Evolutionary conservation across 1,139 yeast species (phyloP), one percentile per base, ranked within the genome.

Genomic region (Pichia sp.): DNA sequence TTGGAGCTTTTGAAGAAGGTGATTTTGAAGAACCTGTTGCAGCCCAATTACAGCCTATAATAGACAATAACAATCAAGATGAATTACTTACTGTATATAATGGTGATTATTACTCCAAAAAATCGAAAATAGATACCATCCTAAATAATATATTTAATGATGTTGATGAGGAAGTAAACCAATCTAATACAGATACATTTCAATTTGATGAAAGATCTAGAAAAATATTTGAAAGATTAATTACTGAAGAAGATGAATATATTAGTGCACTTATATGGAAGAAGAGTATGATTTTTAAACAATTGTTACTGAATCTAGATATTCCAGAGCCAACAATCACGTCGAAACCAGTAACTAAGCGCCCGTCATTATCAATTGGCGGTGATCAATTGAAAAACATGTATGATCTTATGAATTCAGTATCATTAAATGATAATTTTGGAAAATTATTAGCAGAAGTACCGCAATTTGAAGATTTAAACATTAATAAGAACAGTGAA

Each of bases 321-420:
- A 55, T 65, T 7, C 67, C 67, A 1, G 55, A 61, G 27, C 61
- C 61, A 25, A 63, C 62, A 47, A 63, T 58, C 40, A 25, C 37
- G 7, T 11, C 37, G 26, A 35, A 35, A 35, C 7, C 28, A 7
- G 26, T 11, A 35, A 27, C 28, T 10, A 35, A n/a, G 9, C 37
- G 11, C 8, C 8, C 28, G n/a, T 10, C 34, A 25, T 18, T 18
- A 18, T 18, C 18, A 18, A 18, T 18, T 18, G 18, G 18, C 18
- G 18, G 18, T 18, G 18, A 18, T 18, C 18, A 37, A 29, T 44
- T 55, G 31, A 45, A 54, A 43, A 48, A 50, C 18, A 30, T 56
- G 5, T 58, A 59, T 38, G 57, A 54, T 25, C 26, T 36, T 31
- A 7, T 35, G 18, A 39, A 42, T 18, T 18, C 33, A 11, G 34